A percentile compares a stretch with the other conserved stretches of the same genome.
Conservation (phyloP, 1,139 yeast species). For the Taphrina flavorubra region DNA sequence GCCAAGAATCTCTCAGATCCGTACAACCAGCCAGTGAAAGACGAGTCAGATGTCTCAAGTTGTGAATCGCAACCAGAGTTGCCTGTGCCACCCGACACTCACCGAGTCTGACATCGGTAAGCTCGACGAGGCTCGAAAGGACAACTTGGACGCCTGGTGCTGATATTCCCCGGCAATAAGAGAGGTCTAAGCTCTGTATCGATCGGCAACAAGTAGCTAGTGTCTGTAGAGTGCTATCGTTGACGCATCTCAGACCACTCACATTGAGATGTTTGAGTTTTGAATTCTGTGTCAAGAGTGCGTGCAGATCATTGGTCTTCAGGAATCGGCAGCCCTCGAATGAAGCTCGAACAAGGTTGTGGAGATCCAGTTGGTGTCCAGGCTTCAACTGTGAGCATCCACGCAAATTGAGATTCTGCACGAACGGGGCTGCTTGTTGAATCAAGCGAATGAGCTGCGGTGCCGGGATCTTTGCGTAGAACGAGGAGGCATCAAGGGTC, state of each 20-base stretch:
- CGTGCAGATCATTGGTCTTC: conserved; percentile 42
- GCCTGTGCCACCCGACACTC: conserved; percentile 25
- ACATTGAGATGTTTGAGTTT: conserved; percentile 40
- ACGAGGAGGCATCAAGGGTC: conserved; percentile 40
- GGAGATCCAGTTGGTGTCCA: conserved; percentile 30
- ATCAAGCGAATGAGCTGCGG: conserved; percentile 41
- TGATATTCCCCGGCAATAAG: conserved; percentile 41
- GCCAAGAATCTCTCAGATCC: conserved; percentile 39
- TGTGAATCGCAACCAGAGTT: conserved; percentile 37
- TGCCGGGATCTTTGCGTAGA: conserved; percentile 40
- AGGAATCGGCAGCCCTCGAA: conserved; percentile 44
- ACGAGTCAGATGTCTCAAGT: conserved; percentile 32
- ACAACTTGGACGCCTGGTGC: conserved; percentile 39
- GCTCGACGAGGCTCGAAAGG: conserved; percentile 28
- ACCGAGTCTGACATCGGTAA: conserved; percentile 39
- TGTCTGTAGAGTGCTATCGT: conserved; percentile 40
- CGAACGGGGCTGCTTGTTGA: conserved; percentile 42
- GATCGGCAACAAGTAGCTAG: conserved; percentile 38
- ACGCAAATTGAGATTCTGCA: conserved; percentile 44
- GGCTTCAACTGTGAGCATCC: conserved; percentile 43
- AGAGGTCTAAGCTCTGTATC: conserved; percentile 43
- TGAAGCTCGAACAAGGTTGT: conserved; percentile 41
- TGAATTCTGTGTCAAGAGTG: conserved; percentile 38
- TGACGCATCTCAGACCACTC: conserved; percentile 40
- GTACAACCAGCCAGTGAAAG: conserved; percentile 42